phyloP scores from a whole-genome alignment of 352 stramenopile genomes.

The Pelagophyceae sp. region DNA sequence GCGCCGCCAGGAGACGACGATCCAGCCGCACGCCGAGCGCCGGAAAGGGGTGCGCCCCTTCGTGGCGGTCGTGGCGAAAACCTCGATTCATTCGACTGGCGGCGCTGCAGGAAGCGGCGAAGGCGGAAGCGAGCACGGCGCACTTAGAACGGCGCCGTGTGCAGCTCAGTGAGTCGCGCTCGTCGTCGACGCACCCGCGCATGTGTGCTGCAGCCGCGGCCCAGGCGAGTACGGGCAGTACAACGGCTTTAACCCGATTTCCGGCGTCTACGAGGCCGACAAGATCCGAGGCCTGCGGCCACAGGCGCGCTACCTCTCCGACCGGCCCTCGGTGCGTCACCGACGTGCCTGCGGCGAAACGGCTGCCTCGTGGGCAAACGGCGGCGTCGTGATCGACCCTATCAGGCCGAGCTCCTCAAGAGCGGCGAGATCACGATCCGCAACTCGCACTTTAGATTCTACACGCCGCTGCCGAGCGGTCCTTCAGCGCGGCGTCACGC shows the following conservation, averaged over 20 bases:
- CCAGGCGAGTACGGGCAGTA: constrained; percentile 13
- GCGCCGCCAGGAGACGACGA: constrained; percentile 1
- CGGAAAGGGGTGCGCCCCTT: background rate
- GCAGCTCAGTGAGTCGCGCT: no score
- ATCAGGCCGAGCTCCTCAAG: constrained; percentile 15
- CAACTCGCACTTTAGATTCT: constrained; percentile 24
- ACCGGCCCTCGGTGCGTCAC: constrained; percentile 4
- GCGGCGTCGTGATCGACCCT: background rate
- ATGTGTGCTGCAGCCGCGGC: no score
- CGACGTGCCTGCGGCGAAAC: constrained; percentile 10
- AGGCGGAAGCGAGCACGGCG: background rate
- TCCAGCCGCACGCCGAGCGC: constrained; percentile 12
- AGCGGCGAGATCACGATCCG: constrained; percentile 26
- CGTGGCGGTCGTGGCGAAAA: no score
- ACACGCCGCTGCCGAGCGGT: constrained; percentile 21
- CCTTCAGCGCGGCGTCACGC: no score
- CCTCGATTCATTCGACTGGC: no score
- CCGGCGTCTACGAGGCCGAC: background rate
- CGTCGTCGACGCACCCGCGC: no score
- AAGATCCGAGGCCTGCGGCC: background rate
- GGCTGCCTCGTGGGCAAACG: background rate
- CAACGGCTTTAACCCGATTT: constrained; percentile 18
- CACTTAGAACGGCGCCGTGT: background rate
- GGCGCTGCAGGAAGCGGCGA: no score
- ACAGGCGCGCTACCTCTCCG: constrained; percentile 14